These are phyloP conservation scores for Septoria petroselini DNA, from an alignment of 2,329 filamentous ascomycete genomes.

Conservation along the genomic window DNA sequence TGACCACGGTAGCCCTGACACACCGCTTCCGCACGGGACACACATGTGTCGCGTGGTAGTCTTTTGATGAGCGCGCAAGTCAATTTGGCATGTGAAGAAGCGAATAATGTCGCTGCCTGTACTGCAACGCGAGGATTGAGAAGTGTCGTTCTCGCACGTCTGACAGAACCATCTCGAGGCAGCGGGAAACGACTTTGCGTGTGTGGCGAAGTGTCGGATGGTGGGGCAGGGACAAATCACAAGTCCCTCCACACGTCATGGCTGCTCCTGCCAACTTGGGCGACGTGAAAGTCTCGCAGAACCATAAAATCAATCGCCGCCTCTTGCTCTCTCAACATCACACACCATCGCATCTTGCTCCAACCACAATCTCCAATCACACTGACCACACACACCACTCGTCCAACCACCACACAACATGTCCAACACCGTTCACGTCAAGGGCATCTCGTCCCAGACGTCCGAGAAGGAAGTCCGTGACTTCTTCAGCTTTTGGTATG, in stretches of 20 bases:
- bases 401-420: conserved; percentile 36
- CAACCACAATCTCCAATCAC: not conserved
- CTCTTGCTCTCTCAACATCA: not conserved
- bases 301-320: no score
- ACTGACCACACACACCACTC: no score
- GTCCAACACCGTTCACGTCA: conserved; percentile 74
- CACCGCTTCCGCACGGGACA: not conserved
- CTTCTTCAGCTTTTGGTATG: conserved; percentile 95
- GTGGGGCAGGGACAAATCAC: no score
- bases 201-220: not conserved
- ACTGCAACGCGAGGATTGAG: not conserved
- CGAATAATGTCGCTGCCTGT: not conserved
- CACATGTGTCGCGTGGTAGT: not conserved
- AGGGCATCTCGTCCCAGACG: conserved; percentile 79
- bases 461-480: conserved; percentile 88
- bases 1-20: conserved; percentile 8
- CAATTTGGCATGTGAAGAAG: not conserved
- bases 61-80: no score
- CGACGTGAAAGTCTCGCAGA: not conserved
- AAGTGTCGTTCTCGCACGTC: conserved; percentile 1
- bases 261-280: no score
- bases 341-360: not conserved
- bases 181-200: not conserved
- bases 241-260: no score
- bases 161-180: not conserved